phyloP scores from a whole-genome alignment of 1,139 yeast species.

The Pichia kudriavzevii region DNA sequence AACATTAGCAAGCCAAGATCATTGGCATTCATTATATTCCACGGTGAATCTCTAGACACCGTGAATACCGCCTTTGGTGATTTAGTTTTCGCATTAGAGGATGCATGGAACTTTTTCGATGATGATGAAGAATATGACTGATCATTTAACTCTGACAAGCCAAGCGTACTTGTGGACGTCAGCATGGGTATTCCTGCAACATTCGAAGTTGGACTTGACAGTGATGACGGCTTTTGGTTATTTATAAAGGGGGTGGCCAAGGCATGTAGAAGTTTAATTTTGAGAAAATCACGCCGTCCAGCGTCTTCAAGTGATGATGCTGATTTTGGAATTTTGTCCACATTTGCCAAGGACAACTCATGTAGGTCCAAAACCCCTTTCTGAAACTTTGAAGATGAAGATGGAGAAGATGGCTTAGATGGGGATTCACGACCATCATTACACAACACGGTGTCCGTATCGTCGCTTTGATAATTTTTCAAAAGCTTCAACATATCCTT shows the following conservation, averaged over 20 bases:
- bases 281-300: constrained; percentile 35
- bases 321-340: neutral
- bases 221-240: too few relatives aligned
- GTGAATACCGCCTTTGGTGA: constrained; percentile 82
- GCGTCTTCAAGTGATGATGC: constrained; percentile 1
- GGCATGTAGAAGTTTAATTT: constrained; percentile 52
- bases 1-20: constrained; percentile 85
- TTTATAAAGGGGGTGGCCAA: constrained; percentile 72
- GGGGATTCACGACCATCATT: too few relatives aligned
- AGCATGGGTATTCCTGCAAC: constrained; percentile 28
- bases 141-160: constrained; percentile 31
- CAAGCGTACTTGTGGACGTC: constrained; percentile 35
- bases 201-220: constrained; percentile 22
- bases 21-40: constrained; percentile 76
- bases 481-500: constrained; percentile 39
- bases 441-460: too few relatives aligned
- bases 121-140: neutral
- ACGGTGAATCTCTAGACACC: constrained; percentile 67
- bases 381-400: too few relatives aligned
- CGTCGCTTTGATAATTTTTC: constrained; percentile 25
- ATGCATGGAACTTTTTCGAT: constrained; percentile 48
- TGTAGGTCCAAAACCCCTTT: constrained; percentile 53
- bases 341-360: constrained; percentile 42
- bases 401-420: too few relatives aligned
- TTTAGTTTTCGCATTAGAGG: constrained; percentile 57